Base-by-base conservation (phyloP, 208 protist species). In the Crithidia expoeki region DNA sequence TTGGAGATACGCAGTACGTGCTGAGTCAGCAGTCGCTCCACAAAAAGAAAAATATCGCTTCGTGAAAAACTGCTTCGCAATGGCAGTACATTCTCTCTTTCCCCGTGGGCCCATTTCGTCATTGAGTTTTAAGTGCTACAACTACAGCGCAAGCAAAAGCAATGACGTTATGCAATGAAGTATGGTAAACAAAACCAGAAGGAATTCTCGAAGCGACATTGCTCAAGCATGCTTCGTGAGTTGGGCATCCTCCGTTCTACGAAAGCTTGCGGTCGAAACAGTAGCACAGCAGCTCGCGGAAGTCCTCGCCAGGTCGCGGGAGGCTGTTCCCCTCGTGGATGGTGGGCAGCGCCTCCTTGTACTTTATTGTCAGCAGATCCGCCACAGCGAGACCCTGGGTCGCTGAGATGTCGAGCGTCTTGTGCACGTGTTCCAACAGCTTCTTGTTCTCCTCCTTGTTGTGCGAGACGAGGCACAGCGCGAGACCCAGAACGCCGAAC, bases 291-390 rank as follows among this genome's bases (percentile, higher is more conserved):
- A 75, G 60, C 36, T 89, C 76, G 1, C 79, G 67, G 59, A 93
- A 86, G 62, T 90, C 71, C 10, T 83, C 76, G 14, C 74, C 70
- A 2, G 77, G 66, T 30, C 64, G 52, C 5, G 68, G 73, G 38
- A 88, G 65, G 46, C 49, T 53, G 19, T 36, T 28, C 16, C 58
- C 58, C 16, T 77, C 72, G 2, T 64, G 72, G 12, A 77, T 70
- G 12, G 74, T 75, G 30, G 59, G 62, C 63, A 79, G 60, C 19
- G 68, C 72, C 46, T 88, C 76, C 49, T 66, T 63, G 68, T 92
- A 95, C 73, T 95, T 95, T 55, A 64, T 68, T 34, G 74, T 78
- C 27, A 95, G 73, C 32, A 95, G 38, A 33, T 90, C 84, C 19
- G 90, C 86, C 12, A 79, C 80, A 11, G 85, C 86, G 49, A 93